Base-by-base conservation (phyloP, 352 stramenopile species). In the Pythium oligandrum region DNA sequence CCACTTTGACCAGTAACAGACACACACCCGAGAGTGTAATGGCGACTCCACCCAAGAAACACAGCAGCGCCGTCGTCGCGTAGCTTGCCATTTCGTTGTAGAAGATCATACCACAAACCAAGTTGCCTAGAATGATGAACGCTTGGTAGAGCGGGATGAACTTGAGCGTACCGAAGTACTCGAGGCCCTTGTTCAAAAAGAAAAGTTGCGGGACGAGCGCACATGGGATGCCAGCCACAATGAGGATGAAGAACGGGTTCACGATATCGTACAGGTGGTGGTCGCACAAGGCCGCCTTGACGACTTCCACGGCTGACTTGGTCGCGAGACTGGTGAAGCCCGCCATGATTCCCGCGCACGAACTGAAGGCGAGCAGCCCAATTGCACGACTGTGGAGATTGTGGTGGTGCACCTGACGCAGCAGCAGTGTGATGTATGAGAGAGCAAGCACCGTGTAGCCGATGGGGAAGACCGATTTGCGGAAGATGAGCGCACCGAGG, bases 111-210 rank as follows among this genome's bases (percentile, higher is more conserved):
- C 80, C 80, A 47, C 80, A 88, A 34, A 73, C 56, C 71, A 81
- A 78, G 55, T 90, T 90, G 48, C 79, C 79, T 1, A 88, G 63
- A 58, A 90, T 90, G 55, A 90, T 88, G 66, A 90, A 90, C 12
- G 79, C 79, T 53, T 90, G 79, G 62, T 90, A 90, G 34, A 90
- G 54, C 57, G 79, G 79, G 55, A 90, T 86, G 52, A 88, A 90
- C 58, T 88, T 85, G 51, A 90, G 73, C 43, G 79, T 90, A 11
- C 79, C 79, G 43, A 88, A 88, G 56, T 76, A 82, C 63, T 86
- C 79, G 48, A 90, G 72, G 0, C 80, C 80, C 34, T 86, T 84
- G 68, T 90, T 90, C 6, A 90, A 59, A 53, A 90, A 86, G 55
- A 85, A 90, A 5, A 90, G 59, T 59, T 90, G 80, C 44, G 78